Base-by-base conservation (phyloP, 2,329 filamentous ascomycete genomes). In the Hypocrella siamensis region DNA sequence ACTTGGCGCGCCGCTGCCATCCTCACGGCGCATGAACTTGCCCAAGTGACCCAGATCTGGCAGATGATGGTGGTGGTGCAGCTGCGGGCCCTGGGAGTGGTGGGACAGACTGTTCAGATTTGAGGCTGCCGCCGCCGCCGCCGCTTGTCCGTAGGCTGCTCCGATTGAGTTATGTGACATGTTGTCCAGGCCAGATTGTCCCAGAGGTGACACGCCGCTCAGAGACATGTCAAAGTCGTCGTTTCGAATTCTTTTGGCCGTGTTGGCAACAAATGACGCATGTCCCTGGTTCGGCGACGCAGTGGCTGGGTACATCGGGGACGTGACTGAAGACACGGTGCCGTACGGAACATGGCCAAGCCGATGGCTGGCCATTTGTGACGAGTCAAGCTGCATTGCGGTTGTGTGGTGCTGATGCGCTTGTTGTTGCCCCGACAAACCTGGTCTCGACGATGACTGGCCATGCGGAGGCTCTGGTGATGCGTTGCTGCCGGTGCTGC, bases 21-120 rank as follows among this genome's bases (percentile, higher is more conserved):
- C 65, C 45, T 73, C 67, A 46, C 72, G 63, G 42, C 74, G 63
- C 58, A 75, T 66, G 57, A 79, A 65, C 55, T 81, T 80, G 32
- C 68, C 66, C 14, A 78, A 72, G 16, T 75, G 74, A 9, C 71
- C 74, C 39, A 80, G 75, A 41, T 83, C 75, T 30, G 83, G 82
- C 24, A 86, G 65, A 26, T 78, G 76, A 45, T 86, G 82, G 46
- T 93, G 85, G 46, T 88, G 82, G 48, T 92, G 82, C 14, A 45
- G 27, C 15, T 41, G 42, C 7, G 40, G 39, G 4, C 34, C 31
- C 16, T 33, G 35, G 6, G 19, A 12, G 9, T 31, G 31, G n/a
- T 35, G 32, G 17, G 31, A 24, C 11, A 37, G 25, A 24, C 22
- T 29, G 17, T 31, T 21, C 7, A 37, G 17, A 19, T 30, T 35